Base-by-base conservation (phyloP, 1,284 basidiomycete species). In the Trichosporon coremiiforme region DNA sequence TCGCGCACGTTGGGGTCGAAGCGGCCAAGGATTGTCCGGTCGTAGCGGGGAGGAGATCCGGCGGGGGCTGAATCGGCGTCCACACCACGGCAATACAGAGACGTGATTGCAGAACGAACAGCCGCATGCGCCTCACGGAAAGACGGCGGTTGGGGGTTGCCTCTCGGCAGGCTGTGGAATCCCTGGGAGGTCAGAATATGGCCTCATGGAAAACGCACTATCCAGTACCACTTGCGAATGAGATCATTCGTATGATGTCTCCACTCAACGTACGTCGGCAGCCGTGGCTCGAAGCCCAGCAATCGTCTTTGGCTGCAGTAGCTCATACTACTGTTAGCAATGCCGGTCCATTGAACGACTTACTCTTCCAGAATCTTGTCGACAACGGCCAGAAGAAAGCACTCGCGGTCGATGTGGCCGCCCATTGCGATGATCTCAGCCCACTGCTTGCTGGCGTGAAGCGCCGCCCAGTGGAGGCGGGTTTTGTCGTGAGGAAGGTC, bases 311-410 rank as follows among this genome's bases (percentile, higher is more conserved):
- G 47, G 17, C n/a, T 7, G 47, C 15, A 15, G 15, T 50, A 50
- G 17, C n/a, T 50, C 47, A 50, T 20, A 50, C 47, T 50, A 50
- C 47, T 50, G n/a, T 50, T 50, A n/a, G n/a, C n/a, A n/a, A n/a
- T n/a, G n/a, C n/a, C n/a, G n/a, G n/a, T n/a, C n/a, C n/a, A n/a
- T n/a, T n/a, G n/a, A n/a, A n/a, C n/a, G n/a, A n/a, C n/a, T n/a
- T n/a, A 50, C 47, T 50, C 47, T 50, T 50, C 47, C 1, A 50
- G 10, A 6, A 50, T 20, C n/a, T 50, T 50, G 47, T 50, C 47
- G 47, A 50, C n/a, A 1, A 50, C 17, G 1, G 47, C 47, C 47
- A 50, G 20, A 8, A 50, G 1, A 22, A 50, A 50, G n/a, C 47
- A 50, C 7, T 50, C n/a, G 20, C 7, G 47, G 47, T 50, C 47